Percentiles rank a stretch among this genome's conserved stretches.
Conservation (phyloP, 306 rosid genomes). For the Vigna unguiculata region DNA sequence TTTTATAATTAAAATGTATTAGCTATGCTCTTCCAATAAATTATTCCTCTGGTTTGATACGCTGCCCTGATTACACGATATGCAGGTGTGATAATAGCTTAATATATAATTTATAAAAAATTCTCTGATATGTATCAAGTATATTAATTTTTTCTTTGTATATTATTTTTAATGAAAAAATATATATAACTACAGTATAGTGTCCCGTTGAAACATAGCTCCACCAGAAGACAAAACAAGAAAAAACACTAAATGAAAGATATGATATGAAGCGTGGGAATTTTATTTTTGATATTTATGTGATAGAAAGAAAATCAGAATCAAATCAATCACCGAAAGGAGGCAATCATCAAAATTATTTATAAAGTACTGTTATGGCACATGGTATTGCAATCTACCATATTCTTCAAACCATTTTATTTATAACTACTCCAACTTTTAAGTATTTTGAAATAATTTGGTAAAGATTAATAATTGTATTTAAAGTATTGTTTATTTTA, state of each 20-base stretch:
- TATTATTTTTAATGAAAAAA: too few species aligned
- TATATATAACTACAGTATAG: neutral
- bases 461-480: too few species aligned
- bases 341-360: neutral
- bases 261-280: neutral
- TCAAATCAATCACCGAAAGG: constrained; percentile 18
- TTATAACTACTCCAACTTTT: too few species aligned
- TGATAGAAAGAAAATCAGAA: constrained; percentile 14
- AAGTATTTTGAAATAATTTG: too few species aligned
- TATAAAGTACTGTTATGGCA: neutral
- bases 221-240: neutral
- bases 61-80: neutral
- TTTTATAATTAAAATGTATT: neutral
- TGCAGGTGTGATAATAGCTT: neutral
- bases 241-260: neutral
- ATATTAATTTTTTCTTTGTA: too few species aligned
- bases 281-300: neutral
- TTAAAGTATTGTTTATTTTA: too few species aligned
- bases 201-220: neutral
- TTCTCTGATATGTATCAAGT: too few species aligned
- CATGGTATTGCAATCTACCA: neutral
- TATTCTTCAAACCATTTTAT: neutral
- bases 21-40: neutral
- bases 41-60: neutral
- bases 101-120: too few species aligned